phyloP scores from a whole-genome alignment of 805 yeast genomes.

The Candida palmyrensis region DNA sequence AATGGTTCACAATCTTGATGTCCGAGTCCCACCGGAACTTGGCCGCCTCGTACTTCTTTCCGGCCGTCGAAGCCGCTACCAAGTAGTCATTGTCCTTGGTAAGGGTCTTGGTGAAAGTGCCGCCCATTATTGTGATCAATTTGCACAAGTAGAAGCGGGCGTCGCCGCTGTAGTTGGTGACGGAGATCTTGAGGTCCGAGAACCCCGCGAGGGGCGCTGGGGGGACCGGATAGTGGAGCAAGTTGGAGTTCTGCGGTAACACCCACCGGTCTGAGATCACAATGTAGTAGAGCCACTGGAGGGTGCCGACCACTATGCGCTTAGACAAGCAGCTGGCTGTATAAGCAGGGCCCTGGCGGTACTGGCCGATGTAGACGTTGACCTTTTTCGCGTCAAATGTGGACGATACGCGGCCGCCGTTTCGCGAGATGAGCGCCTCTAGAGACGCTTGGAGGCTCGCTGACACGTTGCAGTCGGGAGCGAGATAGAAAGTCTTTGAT shows the following conservation, averaged over 20 bases:
- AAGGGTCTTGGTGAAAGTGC: conserved; percentile 62
- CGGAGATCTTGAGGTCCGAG: conserved; percentile 51
- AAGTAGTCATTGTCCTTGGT: conserved; percentile 66
- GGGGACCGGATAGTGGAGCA: conserved; percentile 71
- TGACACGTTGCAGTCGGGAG: conserved; percentile 49
- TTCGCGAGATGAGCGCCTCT: conserved; percentile 36
- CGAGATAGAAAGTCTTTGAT: conserved; percentile 44
- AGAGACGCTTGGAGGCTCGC: conserved; percentile 36
- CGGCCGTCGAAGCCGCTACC: conserved; percentile 60
- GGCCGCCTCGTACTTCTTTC: conserved; percentile 75
- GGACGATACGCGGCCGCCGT: conserved; percentile 50
- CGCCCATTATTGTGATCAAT: conserved; percentile 68
- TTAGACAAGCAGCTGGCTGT: conserved; percentile 36
- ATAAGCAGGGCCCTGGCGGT: conserved; percentile 42
- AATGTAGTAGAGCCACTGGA: conserved; percentile 74
- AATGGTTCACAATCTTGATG: conserved; percentile 63
- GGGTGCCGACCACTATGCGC: conserved; percentile 52
- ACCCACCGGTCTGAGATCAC: conserved; percentile 51
- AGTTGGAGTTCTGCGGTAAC: conserved; percentile 45
- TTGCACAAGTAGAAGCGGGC: conserved; percentile 68
- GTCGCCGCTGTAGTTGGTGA: conserved; percentile 83
- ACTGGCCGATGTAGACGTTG: conserved; percentile 55
- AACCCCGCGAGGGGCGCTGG: conserved; percentile 48
- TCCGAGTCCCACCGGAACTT: conserved; percentile 48
- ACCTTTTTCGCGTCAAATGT: conserved; percentile 13